A percentile compares a stretch with the other conserved stretches of the same genome.
Conservation (phyloP, 2,329 filamentous ascomycete genomes). For the Ceratocystis harringtonii region DNA sequence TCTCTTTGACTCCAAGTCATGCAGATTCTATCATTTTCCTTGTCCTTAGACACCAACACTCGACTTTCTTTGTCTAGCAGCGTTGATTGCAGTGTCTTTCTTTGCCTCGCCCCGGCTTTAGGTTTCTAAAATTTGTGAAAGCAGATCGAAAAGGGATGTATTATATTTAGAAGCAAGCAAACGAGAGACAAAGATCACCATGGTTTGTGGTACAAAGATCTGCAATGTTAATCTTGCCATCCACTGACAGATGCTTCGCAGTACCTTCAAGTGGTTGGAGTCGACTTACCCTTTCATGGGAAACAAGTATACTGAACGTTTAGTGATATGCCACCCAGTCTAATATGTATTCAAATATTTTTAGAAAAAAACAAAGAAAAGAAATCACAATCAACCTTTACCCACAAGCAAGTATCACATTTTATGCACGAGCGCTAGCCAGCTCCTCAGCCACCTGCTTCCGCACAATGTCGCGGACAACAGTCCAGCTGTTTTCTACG, state of each 20-base stretch:
- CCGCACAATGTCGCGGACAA: constrained; percentile 60
- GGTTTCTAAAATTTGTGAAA: neutral
- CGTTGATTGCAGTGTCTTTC: neutral
- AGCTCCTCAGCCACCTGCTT: constrained; percentile 56
- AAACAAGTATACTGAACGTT: neutral
- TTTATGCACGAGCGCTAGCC: constrained; percentile 9
- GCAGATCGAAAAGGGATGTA: neutral
- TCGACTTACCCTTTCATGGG: neutral
- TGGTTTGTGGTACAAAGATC: neutral
- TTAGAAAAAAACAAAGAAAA: too few relatives aligned
- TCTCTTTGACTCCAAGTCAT: neutral
- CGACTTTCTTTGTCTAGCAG: neutral
- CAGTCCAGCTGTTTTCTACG: constrained; percentile 57
- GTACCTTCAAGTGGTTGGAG: neutral
- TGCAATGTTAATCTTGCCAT: neutral
- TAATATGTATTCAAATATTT: neutral
- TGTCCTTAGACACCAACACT: neutral
- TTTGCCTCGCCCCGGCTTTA: neutral
- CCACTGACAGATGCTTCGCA: neutral
- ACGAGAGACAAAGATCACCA: neutral
- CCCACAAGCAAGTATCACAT: neutral
- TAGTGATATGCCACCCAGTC: neutral
- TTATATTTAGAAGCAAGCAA: neutral
- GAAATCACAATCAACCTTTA: neutral
- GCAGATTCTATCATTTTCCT: neutral